Conservation (phyloP, 2,329 filamentous ascomycete genomes). For the Fusarium subtropicale region DNA sequence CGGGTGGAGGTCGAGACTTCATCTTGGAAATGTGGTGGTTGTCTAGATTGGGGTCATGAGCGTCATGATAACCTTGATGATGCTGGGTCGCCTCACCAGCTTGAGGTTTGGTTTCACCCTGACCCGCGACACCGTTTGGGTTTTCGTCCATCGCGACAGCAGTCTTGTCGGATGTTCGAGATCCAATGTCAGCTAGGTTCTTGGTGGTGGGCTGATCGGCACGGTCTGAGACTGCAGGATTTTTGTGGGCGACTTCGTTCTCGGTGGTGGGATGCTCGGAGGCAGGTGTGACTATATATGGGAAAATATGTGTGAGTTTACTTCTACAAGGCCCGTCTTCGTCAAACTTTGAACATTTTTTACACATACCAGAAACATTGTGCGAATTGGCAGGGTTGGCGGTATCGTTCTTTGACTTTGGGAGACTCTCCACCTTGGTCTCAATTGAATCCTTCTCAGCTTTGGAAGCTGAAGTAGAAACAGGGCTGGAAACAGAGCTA, state of each 20-base stretch:
- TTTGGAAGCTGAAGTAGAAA: constrained; percentile 28
- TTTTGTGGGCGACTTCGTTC: constrained; percentile 30
- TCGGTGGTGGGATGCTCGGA: constrained; percentile 34
- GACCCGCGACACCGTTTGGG: constrained; percentile 29
- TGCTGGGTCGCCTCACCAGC: constrained; percentile 28
- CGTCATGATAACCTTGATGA: constrained; percentile 3
- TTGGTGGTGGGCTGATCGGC: constrained; percentile 42
- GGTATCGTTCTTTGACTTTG: constrained; percentile 27
- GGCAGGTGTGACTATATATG: constrained; percentile 24
- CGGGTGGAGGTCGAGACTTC: constrained; percentile 47
- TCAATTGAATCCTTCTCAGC: constrained; percentile 21
- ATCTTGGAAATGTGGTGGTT: constrained; percentile 31
- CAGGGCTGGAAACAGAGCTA: constrained; percentile 24
- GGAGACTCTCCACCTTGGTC: constrained; percentile 22
- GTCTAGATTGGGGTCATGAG: constrained; percentile 25
- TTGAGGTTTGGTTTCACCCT: constrained; percentile 31
- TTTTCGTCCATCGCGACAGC: constrained; percentile 24
- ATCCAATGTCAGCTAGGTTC: constrained; percentile 22
- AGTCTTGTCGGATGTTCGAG: constrained; percentile 21
- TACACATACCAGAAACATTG: constrained; percentile 42
- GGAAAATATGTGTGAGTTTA: constrained; percentile 30
- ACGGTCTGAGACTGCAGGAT: constrained; percentile 30
- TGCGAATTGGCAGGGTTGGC: constrained; percentile 21
- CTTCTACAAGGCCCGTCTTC: background rate
- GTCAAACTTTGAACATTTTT: background rate